Evolutionary conservation across 2,329 filamentous ascomycete genomes (phyloP).

Genomic region (Fusarium dlaminii): DNA sequence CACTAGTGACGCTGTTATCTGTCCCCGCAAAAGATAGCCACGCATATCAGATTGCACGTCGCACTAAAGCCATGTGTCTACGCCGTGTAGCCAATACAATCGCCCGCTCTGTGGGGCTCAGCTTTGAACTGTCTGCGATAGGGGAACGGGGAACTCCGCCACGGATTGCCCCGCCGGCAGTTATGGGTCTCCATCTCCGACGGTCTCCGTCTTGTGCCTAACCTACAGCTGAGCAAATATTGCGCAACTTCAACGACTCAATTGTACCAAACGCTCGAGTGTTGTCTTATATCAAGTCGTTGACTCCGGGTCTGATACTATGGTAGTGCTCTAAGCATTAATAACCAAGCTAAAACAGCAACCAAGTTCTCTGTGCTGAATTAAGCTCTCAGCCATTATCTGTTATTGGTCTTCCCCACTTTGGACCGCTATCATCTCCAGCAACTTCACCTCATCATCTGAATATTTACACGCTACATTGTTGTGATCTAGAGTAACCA

Average conservation of each 20-base stretch:
- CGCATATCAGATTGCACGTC: background rate
- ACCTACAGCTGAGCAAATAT: background rate
- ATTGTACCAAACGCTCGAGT: rapidly evolving
- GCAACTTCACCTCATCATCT: background rate
- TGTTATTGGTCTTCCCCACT: background rate
- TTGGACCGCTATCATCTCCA: rapidly evolving
- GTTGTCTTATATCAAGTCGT: background rate
- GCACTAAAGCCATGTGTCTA: background rate
- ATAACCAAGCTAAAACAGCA: background rate
- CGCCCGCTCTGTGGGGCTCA: background rate
- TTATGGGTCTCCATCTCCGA: background rate
- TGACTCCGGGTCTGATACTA: rapidly evolving
- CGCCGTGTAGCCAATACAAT: background rate
- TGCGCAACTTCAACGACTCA: background rate
- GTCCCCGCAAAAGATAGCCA: background rate
- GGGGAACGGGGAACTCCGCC: background rate
- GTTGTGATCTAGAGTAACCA: rapidly evolving
- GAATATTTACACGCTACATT: rapidly evolving
- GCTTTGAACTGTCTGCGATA: background rate
- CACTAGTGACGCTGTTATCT: background rate
- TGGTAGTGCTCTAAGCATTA: rapidly evolving
- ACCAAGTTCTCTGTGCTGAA: rapidly evolving
- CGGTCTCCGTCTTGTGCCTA: background rate
- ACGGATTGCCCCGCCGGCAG: background rate
- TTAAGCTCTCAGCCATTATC: background rate